Evolutionary conservation across 495 filamentous ascomycete species (phyloP).

Genomic region (Chaetomium tenue): DNA sequence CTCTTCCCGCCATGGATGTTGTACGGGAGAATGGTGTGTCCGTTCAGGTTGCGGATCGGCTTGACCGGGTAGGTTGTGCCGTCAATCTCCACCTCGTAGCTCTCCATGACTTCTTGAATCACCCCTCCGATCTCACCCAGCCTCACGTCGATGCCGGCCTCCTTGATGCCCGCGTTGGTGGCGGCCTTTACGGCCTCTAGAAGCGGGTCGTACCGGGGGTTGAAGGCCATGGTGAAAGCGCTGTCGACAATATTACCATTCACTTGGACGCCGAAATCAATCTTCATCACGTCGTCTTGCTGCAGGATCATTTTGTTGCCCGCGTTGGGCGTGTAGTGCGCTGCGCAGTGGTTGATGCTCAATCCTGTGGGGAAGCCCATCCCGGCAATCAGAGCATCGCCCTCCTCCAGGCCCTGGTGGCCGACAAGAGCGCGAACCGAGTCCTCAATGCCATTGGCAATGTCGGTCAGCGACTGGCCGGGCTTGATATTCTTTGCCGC

Average conservation of each 20-base stretch:
- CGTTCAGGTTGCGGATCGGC: conserved; percentile 81
- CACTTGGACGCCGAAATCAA: conserved; percentile 89
- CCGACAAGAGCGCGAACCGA: conserved; percentile 74
- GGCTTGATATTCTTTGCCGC: conserved; percentile 79
- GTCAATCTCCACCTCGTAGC: conserved; percentile 77
- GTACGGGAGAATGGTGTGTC: conserved; percentile 83
- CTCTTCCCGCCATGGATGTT: conserved; percentile 86
- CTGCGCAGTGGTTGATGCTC: conserved; percentile 82
- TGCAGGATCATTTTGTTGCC: conserved; percentile 80
- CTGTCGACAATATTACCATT: conserved; percentile 90
- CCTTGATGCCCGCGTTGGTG: conserved; percentile 82
- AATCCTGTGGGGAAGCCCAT: conserved; percentile 89
- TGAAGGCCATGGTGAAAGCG: conserved; percentile 86
- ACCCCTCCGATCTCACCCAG: conserved; percentile 71
- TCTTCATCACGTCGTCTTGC: conserved; percentile 85
- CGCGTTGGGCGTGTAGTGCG: conserved; percentile 90
- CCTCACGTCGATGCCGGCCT: conserved; percentile 79
- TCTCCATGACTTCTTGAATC: conserved; percentile 88
- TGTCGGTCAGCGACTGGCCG: conserved; percentile 73
- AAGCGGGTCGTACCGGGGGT: conserved; percentile 80
- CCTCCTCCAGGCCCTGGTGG: conserved; percentile 74
- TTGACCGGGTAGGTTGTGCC: conserved; percentile 79
- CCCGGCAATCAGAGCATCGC: conserved; percentile 74
- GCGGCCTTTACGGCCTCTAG: conserved; percentile 79
- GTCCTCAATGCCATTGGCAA: conserved; percentile 85